Conservation (phyloP, 495 filamentous ascomycete genomes). For the Aspergillus homomorphus region DNA sequence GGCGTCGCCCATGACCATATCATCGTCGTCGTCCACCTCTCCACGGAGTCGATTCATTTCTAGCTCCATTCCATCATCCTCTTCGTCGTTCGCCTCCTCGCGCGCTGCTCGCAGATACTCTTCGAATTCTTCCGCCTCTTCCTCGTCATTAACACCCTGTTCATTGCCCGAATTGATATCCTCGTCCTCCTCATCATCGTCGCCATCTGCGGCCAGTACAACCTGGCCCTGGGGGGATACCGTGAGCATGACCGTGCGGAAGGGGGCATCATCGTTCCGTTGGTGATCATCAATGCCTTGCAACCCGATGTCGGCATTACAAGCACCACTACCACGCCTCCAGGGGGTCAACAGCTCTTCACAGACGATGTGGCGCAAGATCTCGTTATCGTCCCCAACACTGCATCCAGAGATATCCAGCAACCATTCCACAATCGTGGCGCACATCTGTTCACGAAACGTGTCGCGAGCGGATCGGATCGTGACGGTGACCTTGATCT, state of each 20-base stretch:
- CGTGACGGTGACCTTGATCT: conserved; percentile 94
- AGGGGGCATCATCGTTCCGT: conserved; percentile 35
- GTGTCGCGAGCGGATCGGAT: conserved; percentile 91
- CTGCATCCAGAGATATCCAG: conserved; percentile 88
- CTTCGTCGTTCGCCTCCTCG: conserved; percentile 27
- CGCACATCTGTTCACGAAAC: conserved; percentile 97
- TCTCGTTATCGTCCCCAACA: conserved; percentile 73
- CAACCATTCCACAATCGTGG: conserved; percentile 96
- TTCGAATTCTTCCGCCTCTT: conserved; percentile 42
- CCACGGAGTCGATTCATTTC: conserved; percentile 31
- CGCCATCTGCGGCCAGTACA: conserved; percentile 44
- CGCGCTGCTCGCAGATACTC: conserved; percentile 30
- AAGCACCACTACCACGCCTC: conserved; percentile 81
- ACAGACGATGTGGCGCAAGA: conserved; percentile 77
- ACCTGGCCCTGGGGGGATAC: conserved; percentile 40
- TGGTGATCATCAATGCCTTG: conserved; percentile 90
- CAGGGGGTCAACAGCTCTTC: conserved; percentile 86
- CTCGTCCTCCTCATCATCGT: conserved; percentile 46
- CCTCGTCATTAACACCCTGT: conserved; percentile 42
- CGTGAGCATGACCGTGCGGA: conserved; percentile 39
- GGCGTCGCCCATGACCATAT: conserved; percentile 52
- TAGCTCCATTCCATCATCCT: conserved; percentile 29
- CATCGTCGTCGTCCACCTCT: conserved; percentile 39
- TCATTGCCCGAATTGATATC: conserved; percentile 47
- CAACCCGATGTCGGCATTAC: conserved; percentile 77